Evolutionary conservation across 73 alveolate species (phyloP).

Genomic region (Uronychia setigera): DNA sequence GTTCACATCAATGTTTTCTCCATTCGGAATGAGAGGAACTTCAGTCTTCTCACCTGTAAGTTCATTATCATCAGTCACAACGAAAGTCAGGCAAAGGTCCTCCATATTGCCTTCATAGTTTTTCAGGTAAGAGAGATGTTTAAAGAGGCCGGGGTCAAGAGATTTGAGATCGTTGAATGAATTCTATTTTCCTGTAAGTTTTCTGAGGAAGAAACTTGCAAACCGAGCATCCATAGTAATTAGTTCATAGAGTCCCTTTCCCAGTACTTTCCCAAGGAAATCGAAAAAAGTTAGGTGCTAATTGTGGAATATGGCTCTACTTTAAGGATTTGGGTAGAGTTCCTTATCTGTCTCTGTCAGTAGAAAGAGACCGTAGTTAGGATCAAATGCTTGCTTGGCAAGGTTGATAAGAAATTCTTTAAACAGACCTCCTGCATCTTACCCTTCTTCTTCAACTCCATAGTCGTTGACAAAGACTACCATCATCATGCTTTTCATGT

Average conservation of each 20-base stretch:
- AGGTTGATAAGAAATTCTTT: constrained; percentile 89
- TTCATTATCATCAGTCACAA: constrained; percentile 55
- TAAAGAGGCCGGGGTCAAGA: constrained; percentile 88
- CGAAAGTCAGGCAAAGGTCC: constrained; percentile 66
- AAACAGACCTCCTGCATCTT: constrained; percentile 96
- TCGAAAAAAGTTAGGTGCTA: constrained; percentile 83
- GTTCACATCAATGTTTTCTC: constrained; percentile 86
- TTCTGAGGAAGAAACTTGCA: constrained; percentile 88
- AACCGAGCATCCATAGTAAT: constrained; percentile 89
- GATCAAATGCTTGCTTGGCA: constrained; percentile 88
- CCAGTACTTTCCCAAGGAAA: constrained; percentile 90
- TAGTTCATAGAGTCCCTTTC: constrained; percentile 94
- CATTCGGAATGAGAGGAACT: constrained; percentile 86
- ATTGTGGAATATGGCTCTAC: constrained; percentile 39
- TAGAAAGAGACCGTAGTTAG: constrained; percentile 88
- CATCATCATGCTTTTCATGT: constrained; percentile 58
- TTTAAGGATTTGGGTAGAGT: constrained; percentile 83
- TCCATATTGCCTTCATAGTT: constrained; percentile 70
- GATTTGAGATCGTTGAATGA: constrained; percentile 89
- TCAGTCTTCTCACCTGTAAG: constrained; percentile 80
- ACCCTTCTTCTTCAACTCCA: constrained; percentile 91
- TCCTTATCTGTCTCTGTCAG: constrained; percentile 78
- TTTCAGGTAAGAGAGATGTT: constrained; percentile 66
- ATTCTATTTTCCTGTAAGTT: constrained; percentile 78
- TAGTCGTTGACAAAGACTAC: constrained; percentile 62